Evolutionary conservation across 768 basidiomycete genomes (phyloP).

Genomic region (Scleroderma citrinum): DNA sequence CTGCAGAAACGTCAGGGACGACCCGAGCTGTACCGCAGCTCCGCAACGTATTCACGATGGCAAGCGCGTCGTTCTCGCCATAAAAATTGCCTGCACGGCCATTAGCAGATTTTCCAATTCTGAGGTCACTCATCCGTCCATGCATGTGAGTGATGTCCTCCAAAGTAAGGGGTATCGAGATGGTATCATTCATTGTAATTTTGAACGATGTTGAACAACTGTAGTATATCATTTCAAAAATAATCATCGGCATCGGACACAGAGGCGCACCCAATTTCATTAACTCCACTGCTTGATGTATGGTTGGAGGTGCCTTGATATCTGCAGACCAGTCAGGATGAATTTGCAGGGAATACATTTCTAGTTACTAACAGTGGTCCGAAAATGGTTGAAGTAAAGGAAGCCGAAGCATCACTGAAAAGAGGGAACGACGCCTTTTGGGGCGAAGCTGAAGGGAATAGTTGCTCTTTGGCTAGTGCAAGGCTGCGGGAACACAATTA

Average conservation of each 20-base stretch:
- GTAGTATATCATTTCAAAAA: constrained; percentile 2
- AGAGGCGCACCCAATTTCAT: constrained; percentile 16
- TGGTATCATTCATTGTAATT: constrained; percentile 44
- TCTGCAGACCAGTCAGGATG: constrained; percentile 9
- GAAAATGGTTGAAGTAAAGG: constrained; percentile 58
- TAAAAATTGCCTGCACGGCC: constrained; percentile 62
- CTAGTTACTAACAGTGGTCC: constrained; percentile 49
- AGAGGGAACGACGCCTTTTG: constrained; percentile 14
- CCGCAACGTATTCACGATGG: constrained; percentile 49
- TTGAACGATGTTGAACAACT: constrained; percentile 33
- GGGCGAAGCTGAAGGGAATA: constrained; percentile 40
- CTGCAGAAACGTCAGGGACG: constrained; percentile 33
- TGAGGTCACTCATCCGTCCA: constrained; percentile 31
- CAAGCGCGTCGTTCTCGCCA: constrained; percentile 36
- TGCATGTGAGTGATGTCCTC: constrained; percentile 33
- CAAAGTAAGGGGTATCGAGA: constrained; percentile 47
- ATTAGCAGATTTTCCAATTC: constrained; percentile 30
- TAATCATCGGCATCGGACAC: not conserved
- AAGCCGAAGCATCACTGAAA: constrained; percentile 23
- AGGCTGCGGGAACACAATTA: constrained; percentile 27
- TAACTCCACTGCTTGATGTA: not conserved
- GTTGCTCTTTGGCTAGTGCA: constrained; percentile 37
- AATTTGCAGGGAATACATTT: not conserved
- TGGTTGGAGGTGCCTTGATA: constrained; percentile 18
- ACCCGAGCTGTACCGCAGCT: constrained; percentile 47